These are phyloP conservation scores for Tympanopsis confertula DNA, from an alignment of 2,329 filamentous ascomycete genomes.

Conservation along the genomic window DNA sequence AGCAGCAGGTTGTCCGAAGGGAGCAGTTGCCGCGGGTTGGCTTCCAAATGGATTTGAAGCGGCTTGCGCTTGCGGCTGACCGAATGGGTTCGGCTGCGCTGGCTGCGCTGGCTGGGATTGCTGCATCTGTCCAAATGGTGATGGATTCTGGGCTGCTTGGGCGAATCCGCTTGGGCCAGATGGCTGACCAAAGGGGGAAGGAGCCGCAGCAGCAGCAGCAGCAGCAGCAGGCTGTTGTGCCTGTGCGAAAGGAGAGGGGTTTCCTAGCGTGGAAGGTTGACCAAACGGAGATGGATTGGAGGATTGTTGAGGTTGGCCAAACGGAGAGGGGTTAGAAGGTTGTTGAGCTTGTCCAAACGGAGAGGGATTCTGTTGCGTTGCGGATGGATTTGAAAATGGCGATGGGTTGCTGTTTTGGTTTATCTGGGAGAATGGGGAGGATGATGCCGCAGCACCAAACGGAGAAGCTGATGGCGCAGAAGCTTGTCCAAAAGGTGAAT, in stretches of 20 bases:
- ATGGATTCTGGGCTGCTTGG: neutral
- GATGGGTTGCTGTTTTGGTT: too few relatives aligned
- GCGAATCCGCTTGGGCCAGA: too few relatives aligned
- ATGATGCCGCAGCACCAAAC: too few relatives aligned
- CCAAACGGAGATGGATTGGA: neutral
- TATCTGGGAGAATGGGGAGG: too few relatives aligned
- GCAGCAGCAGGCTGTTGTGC: neutral
- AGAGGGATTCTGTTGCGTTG: too few relatives aligned
- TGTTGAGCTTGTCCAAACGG: neutral
- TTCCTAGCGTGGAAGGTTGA: neutral
- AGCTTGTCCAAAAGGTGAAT: too few relatives aligned
- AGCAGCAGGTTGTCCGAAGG: neutral
- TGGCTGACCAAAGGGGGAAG: neutral
- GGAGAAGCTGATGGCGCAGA: too few relatives aligned
- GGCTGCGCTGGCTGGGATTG: too few relatives aligned
- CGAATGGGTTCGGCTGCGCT: too few relatives aligned
- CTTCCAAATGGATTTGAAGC: neutral
- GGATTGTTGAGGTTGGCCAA: neutral
- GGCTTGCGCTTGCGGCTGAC: neutral
- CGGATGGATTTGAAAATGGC: too few relatives aligned
- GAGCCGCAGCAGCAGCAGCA: neutral
- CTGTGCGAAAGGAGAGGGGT: too few relatives aligned
- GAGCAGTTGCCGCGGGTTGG: neutral
- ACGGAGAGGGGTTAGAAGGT: neutral
- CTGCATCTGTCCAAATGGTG: neutral